Base-by-base conservation (phyloP, 2,329 filamentous ascomycete genomes). In the Trichophaea hybrida region DNA sequence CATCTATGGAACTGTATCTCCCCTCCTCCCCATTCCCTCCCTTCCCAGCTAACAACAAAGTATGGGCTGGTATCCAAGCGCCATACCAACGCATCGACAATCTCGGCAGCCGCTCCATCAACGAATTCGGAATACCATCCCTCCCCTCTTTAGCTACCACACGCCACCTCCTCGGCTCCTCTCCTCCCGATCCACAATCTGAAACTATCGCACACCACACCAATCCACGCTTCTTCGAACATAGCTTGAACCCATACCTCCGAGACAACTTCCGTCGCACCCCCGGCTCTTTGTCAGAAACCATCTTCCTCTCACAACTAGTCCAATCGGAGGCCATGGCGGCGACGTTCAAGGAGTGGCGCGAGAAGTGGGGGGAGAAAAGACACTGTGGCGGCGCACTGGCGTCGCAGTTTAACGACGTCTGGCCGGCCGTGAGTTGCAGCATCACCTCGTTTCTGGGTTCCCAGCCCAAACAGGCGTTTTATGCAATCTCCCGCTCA, bases 191-290 rank as follows among this genome's bases (percentile, higher is more conserved):
- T 70, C 79, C 88, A 1, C 87, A 94, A 70, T 91, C 87, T 1
- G 84, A 86, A 40, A 91, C 89, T 6, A 74, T 95, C n/a, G 89
- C 95, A 71, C 95, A 95, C 70, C 90, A 96, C 76, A 96, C 95
- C 76, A 96, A 96, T 73, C 91, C 90, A 1, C 85, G 85, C 55
- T 90, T 90, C 0, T 88, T 95, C 70, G 88, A 94, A 72, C 81
- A 89, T 40, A 79, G 88, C 49, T 82, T 96, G 60, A 89, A 88
- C 1, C 82, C 90, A 0, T 96, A 96, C 69, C 76, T 95, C 2
- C 86, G 87, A 3, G 90, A 95, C 72, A 96, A 95, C 73, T 81
- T 95, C 69, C 82, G 86, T 3, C 87, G 82, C 66, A 79, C 74
- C 49, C 24, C 37, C 35, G 52, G 51, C 43, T 59, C 24, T 46